A percentile compares a stretch with the other conserved stretches of the same genome.
phyloP scores from a whole-genome alignment of 78 protist genomes.

The Anaeramoeba flamelloides region DNA sequence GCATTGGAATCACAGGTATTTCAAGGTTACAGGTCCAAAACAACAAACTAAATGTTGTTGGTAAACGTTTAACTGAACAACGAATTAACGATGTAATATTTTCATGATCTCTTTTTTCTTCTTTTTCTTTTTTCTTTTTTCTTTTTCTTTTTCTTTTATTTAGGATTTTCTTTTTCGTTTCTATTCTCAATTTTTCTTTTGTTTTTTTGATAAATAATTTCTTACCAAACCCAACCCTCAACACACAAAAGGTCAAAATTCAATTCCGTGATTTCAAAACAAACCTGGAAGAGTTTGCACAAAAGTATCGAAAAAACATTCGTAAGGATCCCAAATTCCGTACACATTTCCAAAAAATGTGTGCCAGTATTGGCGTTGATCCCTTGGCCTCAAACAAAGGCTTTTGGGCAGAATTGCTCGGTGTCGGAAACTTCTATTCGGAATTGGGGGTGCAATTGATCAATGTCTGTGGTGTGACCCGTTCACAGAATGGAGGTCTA shows the following conservation, averaged over 20 bases:
- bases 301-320: conserved; percentile 50
- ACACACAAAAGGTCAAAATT: conserved; percentile 31
- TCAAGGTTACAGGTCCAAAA: too few relatives aligned
- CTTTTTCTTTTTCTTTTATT: too few relatives aligned
- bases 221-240: too few relatives aligned
- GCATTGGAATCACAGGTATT: too few relatives aligned
- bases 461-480: conserved; percentile 54
- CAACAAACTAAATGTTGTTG: too few relatives aligned
- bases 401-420: conserved; percentile 76
- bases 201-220: too few relatives aligned
- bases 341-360: conserved; percentile 58
- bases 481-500: conserved; percentile 66
- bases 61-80: too few relatives aligned
- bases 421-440: conserved; percentile 84
- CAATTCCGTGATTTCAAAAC: conserved; percentile 38
- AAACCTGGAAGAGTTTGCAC: conserved; percentile 64
- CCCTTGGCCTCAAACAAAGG: conserved; percentile 72
- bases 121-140: too few relatives aligned
- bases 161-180: too few relatives aligned
- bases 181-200: too few relatives aligned
- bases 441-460: conserved; percentile 75
- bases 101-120: too few relatives aligned
- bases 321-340: conserved; percentile 65
- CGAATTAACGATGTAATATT: too few relatives aligned
- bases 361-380: conserved; percentile 72